Evolutionary conservation across 2,329 filamentous ascomycete species (phyloP).

Genomic region (Uncinocarpus reesii): DNA sequence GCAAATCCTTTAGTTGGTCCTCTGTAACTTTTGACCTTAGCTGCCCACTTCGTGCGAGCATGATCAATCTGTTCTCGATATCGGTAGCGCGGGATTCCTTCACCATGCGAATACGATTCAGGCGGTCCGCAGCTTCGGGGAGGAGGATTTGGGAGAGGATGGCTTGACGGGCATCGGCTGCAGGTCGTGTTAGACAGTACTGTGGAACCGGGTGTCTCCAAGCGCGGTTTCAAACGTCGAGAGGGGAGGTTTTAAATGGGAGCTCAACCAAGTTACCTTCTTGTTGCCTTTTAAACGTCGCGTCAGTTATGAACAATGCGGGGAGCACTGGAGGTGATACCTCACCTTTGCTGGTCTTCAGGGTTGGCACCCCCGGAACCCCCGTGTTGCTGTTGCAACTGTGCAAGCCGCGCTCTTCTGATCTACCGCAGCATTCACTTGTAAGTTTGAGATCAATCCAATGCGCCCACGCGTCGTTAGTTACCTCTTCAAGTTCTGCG

Average conservation of each 20-base stretch:
- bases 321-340: background rate
- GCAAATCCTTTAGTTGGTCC: conserved; percentile 81
- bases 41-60: conserved; percentile 79
- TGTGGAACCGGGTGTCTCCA: background rate
- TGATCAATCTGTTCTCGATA: conserved; percentile 86
- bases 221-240: background rate
- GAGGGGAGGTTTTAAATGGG: background rate
- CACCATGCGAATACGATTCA: conserved; percentile 88
- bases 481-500: conserved; percentile 55
- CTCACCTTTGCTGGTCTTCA: conserved; percentile 57
- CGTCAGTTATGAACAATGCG: background rate
- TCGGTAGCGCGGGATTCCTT: conserved; percentile 84
- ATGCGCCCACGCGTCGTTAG: conserved; percentile 13
- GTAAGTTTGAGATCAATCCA: background rate
- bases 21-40: conserved; percentile 80
- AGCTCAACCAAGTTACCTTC: conserved; percentile 31
- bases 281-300: conserved; percentile 32
- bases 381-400: conserved; percentile 69
- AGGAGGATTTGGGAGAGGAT: conserved; percentile 89
- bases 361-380: conserved; percentile 38
- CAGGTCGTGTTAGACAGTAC: conserved; percentile 1
- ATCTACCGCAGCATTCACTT: conserved; percentile 49
- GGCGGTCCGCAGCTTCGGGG: conserved; percentile 82
- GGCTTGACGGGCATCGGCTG: conserved; percentile 28
- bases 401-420: conserved; percentile 79